phyloP scores from a whole-genome alignment of 768 basidiomycete species.

The Hemileccinum impolitum region DNA sequence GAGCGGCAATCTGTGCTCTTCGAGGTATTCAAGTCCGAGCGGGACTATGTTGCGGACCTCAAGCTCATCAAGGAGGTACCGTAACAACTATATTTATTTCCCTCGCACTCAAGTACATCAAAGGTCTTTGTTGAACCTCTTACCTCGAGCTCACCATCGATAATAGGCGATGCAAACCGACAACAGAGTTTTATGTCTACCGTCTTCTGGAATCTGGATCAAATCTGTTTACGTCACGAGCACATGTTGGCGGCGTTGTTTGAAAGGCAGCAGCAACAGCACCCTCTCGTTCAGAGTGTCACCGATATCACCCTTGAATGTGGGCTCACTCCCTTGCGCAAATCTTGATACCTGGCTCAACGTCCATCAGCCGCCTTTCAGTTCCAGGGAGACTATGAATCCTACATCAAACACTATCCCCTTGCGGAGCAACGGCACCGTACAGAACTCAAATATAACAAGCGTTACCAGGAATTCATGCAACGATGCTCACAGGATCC shows the following conservation, averaged over 20 bases:
- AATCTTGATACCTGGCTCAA: constrained; percentile 15
- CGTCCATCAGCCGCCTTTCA: constrained; percentile 29
- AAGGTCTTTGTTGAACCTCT: constrained; percentile 77
- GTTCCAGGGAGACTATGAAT: constrained; percentile 69
- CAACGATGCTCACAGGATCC: constrained; percentile 60
- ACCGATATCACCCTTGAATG: constrained; percentile 84
- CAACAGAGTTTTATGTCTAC: constrained; percentile 68
- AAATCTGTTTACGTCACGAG: constrained; percentile 65
- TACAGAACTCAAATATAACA: constrained; percentile 67
- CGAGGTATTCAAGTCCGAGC: constrained; percentile 87
- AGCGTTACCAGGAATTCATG: constrained; percentile 63
- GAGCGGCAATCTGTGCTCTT: constrained; percentile 84
- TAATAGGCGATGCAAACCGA: constrained; percentile 50
- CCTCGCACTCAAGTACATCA: constrained; percentile 1
- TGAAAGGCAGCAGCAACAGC: constrained; percentile 77
- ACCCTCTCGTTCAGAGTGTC: constrained; percentile 78
- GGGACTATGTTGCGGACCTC: constrained; percentile 83
- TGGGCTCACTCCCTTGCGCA: constrained; percentile 31
- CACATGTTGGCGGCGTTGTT: constrained; percentile 71
- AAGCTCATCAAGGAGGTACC: constrained; percentile 63
- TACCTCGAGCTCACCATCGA: constrained; percentile 54
- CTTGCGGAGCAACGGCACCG: constrained; percentile 81
- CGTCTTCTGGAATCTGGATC: constrained; percentile 80
- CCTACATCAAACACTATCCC: constrained; percentile 86
- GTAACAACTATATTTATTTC: not conserved